Evolutionary conservation across 2,329 filamentous ascomycete genomes (phyloP).

Genomic region (Sclerotinia minor): DNA sequence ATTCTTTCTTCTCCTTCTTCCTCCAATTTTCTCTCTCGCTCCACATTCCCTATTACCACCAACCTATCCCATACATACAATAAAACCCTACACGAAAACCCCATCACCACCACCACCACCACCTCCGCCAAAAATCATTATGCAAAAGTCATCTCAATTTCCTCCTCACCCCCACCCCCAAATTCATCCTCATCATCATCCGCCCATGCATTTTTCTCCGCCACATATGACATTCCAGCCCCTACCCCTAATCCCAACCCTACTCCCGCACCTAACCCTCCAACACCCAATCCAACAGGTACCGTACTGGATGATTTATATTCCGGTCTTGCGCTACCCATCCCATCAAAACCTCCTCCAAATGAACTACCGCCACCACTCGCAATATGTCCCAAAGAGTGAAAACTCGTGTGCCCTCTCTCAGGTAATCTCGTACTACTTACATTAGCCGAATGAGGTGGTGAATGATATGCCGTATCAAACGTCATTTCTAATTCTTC

Average conservation of each 20-base stretch:
- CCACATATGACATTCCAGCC: not conserved
- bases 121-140: conserved; percentile 24
- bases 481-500: conserved; percentile 70
- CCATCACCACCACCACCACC: not conserved
- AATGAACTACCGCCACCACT: not conserved
- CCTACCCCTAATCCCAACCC: conserved; percentile 20
- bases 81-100: not conserved
- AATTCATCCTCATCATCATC: conserved; percentile 69
- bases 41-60: not conserved
- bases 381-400: conserved; percentile 1
- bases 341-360: conserved; percentile 21
- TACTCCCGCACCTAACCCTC: not conserved
- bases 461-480: conserved; percentile 55
- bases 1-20: not conserved
- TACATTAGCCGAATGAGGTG: conserved; percentile 29
- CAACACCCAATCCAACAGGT: conserved; percentile 36
- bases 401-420: conserved; percentile 2
- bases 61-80: not conserved
- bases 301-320: conserved; percentile 50
- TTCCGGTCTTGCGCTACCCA: conserved; percentile 42
- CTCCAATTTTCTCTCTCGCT: not conserved
- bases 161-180: conserved; percentile 69
- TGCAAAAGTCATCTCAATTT: conserved; percentile 79
- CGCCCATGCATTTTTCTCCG: conserved; percentile 65
- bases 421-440: conserved; percentile 23